Conservation (phyloP, 1,284 basidiomycete species). For the Rhodotorula sp. region DNA sequence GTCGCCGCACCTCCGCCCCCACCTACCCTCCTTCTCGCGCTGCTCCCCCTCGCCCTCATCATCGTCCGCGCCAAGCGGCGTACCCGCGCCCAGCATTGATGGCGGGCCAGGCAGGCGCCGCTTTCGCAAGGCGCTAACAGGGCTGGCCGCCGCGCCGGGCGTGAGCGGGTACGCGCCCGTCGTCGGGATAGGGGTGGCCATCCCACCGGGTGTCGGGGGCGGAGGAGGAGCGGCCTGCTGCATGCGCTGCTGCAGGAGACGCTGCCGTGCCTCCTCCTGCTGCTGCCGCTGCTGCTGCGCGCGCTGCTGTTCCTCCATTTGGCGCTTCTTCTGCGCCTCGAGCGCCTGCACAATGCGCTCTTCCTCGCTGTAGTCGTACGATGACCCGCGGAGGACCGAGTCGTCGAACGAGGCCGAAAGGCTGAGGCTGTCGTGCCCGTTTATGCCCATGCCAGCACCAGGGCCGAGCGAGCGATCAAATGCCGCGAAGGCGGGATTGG, state of each 20-base stretch:
- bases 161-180: slow-evolving; percentile 27
- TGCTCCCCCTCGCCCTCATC: not conserved
- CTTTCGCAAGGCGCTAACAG: slow-evolving; percentile 12
- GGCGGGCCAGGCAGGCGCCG: slow-evolving; percentile 18
- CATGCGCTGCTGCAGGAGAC: not conserved
- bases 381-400: slow-evolving; percentile 59
- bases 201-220: not conserved
- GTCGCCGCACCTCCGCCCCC: slow-evolving; percentile 15
- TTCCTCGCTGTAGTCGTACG: slow-evolving; percentile 75
- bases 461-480: slow-evolving; percentile 31
- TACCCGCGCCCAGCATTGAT: slow-evolving; percentile 26
- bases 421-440: slow-evolving; percentile 6
- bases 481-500: slow-evolving; percentile 27
- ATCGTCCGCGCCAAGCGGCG: not conserved
- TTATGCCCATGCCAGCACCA: too few species aligned
- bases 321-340: slow-evolving; percentile 8
- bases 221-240: not conserved
- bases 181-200: slow-evolving; percentile 17
- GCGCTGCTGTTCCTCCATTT: slow-evolving; percentile 24
- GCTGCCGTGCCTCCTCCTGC: slow-evolving; percentile 16
- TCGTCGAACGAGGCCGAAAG: slow-evolving; percentile 53
- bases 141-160: slow-evolving; percentile 12
- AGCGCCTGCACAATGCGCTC: slow-evolving; percentile 53
- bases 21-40: not conserved
- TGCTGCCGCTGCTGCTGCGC: slow-evolving; percentile 5